Base-by-base conservation (phyloP, 225 moss, liverwort and hornwort genomes). In the Marchantia polymorpha region DNA sequence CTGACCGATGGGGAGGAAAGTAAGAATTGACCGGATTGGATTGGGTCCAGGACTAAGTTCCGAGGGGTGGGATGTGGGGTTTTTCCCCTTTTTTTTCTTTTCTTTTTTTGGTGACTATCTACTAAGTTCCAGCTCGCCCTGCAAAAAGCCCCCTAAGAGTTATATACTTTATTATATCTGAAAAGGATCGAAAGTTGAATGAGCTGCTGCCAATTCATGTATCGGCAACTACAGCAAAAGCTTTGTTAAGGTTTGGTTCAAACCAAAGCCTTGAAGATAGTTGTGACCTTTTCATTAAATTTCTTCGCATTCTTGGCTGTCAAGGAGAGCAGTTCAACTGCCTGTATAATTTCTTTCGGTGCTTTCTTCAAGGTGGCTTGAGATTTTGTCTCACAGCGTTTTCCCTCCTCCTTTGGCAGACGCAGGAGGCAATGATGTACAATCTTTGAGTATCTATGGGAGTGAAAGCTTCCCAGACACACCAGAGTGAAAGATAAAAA, bases 381-480 rank as follows among this genome's bases (percentile, higher is more conserved):
- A 67, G 67, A 67, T 67, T 67, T 67, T 67, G 67, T 67, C 67
- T 67, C 30, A 27, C 27, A 29, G 67, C 11, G 30, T 67, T 67
- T 67, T 67, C 67, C 67, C 67, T 31, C 67, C 67, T 27, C 67
- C 67, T 67, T 67, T 67, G 67, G 30, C 67, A 67, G 67, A 67
- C 23, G 67, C 67, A 67, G 67, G 67, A 56, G 12, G 67, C 67
- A 67, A 67, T 67, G 67, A 67, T 67, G 30, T 30, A 67, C 67
- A 67, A 67, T 67, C 67, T 67, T 67, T 29, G 67, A 67, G 31
- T 67, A 67, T 67, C 67, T 67, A 67, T 67, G 67, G 0, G 29
- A 67, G 67, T 67, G 67, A 67, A 67, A 67, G 29, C 67, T 13
- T 67, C 67, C 67, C 67, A 67, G 67, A 67, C 67, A 67, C 67